A percentile compares a stretch with the other conserved stretches of the same genome.
Conservation (phyloP, 805 yeast species). For the Tetrapisispora arboricola region DNA sequence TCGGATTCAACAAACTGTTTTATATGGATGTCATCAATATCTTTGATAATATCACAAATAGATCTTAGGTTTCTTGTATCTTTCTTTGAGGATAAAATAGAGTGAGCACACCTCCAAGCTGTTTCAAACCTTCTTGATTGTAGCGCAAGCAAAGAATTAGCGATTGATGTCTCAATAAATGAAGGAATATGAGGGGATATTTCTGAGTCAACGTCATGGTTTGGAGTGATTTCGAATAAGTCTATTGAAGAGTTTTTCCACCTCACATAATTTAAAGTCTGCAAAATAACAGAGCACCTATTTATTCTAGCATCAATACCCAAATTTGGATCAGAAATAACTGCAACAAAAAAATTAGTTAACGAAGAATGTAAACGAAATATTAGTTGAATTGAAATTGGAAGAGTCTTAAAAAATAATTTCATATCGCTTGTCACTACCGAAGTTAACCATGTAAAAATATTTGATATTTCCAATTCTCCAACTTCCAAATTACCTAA, state of each 20-base stretch:
- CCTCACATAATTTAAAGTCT: slow-evolving; percentile 53
- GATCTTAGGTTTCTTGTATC: slow-evolving; percentile 22
- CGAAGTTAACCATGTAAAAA: slow-evolving; percentile 59
- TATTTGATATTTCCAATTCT: slow-evolving; percentile 50
- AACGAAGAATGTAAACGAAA: slow-evolving; percentile 60
- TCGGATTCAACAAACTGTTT: slow-evolving; percentile 22
- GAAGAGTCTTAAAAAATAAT: slow-evolving; percentile 42
- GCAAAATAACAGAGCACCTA: slow-evolving; percentile 58
- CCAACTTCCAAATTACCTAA: slow-evolving; percentile 33
- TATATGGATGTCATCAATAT: slow-evolving; percentile 16
- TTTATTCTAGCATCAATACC: slow-evolving; percentile 49
- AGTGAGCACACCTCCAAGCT: slow-evolving; percentile 57
- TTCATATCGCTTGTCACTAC: slow-evolving; percentile 36
- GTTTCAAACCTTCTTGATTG: slow-evolving; percentile 61
- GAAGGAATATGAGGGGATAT: slow-evolving; percentile 58
- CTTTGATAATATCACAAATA: slow-evolving; percentile 18
- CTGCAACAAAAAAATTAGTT: slow-evolving; percentile 50
- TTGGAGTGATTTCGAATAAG: slow-evolving; percentile 31
- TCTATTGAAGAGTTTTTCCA: slow-evolving; percentile 54
- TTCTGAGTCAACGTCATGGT: slow-evolving; percentile 10
- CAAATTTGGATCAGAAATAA: slow-evolving; percentile 55
- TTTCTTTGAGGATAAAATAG: too few species aligned
- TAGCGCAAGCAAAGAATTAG: slow-evolving; percentile 67
- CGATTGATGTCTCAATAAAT: slow-evolving; percentile 70
- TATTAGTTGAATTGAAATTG: slow-evolving; percentile 56